Base-by-base conservation (phyloP, 1,284 basidiomycete species). In the Ceratobasidium papillatum region DNA sequence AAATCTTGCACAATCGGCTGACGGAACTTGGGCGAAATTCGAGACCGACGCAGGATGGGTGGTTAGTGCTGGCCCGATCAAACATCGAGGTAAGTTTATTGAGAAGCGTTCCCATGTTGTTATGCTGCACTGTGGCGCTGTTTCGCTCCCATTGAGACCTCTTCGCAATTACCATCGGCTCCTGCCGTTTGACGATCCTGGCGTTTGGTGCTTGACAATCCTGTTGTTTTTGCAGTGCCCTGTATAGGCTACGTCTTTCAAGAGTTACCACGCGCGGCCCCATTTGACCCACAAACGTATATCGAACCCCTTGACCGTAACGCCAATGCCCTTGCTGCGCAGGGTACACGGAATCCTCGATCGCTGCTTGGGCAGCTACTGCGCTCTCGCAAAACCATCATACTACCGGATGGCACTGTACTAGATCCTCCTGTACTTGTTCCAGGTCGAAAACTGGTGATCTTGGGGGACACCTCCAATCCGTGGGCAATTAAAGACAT, bases 201-300 rank as follows among this genome's bases (percentile, higher is more conserved):
- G 3, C 51, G 56, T 22, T 30, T 52, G n/a, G 22, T 45, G 49
- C n/a, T 41, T 47, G 64, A 66, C 75, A 62, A 30, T 61, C 45
- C 34, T 51, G 74, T 63, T 69, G 34, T 32, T 19, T 45, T 41
- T 25, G 87, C 78, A 95, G 94, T 94, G 76, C 90, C 92, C 1
- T 94, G 93, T 77, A 82, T 96, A 56, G 95, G 94, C 17, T 97
- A 92, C 80, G 84, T 95, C 43, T 87, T 97, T 75, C 85, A 87
- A 71, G 94, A 96, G 80, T 81, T 85, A 7, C 81, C 81, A 19
- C 82, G 82, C 0, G 80, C 83, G 1, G 77, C 81, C 25, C 81
- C 83, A 0, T 73, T 83, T 9, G 76, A 77, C 30, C 65, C 65
- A 30, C 30, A 74, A 1, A 30, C 41, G 12, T 45, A 72, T 14